Conservation (phyloP, 257 asterid species). For the Cinchona pubescens region DNA sequence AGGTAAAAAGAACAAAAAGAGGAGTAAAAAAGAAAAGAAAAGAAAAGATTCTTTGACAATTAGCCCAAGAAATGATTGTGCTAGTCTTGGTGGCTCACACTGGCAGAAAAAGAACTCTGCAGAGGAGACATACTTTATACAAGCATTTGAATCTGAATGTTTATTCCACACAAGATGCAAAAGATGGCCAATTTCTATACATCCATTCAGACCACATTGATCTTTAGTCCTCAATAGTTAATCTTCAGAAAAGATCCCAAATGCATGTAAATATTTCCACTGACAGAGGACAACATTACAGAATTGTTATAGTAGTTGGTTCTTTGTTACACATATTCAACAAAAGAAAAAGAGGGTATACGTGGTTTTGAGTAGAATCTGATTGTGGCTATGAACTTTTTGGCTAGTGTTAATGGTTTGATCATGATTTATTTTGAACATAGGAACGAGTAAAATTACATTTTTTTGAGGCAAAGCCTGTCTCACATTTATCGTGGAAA, state of each 20-base stretch:
- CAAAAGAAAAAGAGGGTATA: background rate
- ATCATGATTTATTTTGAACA: background rate
- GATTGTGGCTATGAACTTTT: background rate
- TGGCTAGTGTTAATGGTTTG: background rate
- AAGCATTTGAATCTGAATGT: background rate
- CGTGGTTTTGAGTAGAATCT: background rate
- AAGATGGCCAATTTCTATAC: background rate
- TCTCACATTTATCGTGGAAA: too few relatives aligned
- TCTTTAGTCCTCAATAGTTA: background rate
- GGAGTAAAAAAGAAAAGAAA: background rate
- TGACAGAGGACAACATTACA: background rate
- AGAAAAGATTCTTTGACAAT: background rate
- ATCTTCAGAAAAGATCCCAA: background rate
- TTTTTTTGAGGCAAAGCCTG: background rate
- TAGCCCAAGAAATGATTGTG: conserved; percentile 14
- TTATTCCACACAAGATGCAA: conserved; percentile 7
- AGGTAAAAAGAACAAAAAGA: background rate
- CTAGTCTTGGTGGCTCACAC: background rate
- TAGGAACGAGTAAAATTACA: too few relatives aligned
- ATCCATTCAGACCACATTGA: background rate
- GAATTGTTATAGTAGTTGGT: background rate
- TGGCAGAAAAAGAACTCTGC: background rate
- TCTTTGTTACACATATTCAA: background rate
- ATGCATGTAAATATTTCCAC: conserved; percentile 6
- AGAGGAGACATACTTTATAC: conserved; percentile 2